phyloP scores from a whole-genome alignment of 176 grass and related monocot species.

The Aechmea fasciata region DNA sequence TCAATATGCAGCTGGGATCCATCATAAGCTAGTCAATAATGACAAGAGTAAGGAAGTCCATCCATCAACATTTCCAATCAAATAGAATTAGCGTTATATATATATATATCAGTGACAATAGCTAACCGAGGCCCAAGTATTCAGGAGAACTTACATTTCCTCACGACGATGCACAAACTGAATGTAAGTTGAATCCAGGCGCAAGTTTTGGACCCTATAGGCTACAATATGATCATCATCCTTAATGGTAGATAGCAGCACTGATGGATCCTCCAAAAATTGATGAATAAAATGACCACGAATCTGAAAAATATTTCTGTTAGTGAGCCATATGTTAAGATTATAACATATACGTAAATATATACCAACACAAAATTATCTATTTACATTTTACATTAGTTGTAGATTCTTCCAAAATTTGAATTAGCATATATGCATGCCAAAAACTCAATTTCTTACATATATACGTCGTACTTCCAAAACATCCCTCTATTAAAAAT shows the following conservation, averaged over 20 bases:
- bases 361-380: too few species aligned
- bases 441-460: neutral
- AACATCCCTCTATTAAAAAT: neutral
- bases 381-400: too few species aligned
- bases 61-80: too few species aligned
- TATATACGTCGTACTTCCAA: neutral
- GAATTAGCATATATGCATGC: too few species aligned
- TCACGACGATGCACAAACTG: constrained; percentile 88
- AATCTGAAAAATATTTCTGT: constrained; percentile 34
- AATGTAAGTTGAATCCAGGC: constrained; percentile 60
- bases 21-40: too few species aligned
- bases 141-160: constrained; percentile 60
- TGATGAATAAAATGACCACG: constrained; percentile 69
- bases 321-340: neutral
- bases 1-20: too few species aligned
- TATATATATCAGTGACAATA: too few species aligned
- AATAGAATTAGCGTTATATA: too few species aligned
- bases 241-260: constrained; percentile 71
- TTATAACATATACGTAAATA: too few species aligned
- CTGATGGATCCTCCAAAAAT: constrained; percentile 75
- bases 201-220: constrained; percentile 77
- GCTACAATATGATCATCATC: constrained; percentile 83
- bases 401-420: too few species aligned
- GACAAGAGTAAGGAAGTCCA: too few species aligned
- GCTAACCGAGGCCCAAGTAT: constrained; percentile 4